Evolutionary conservation across 1,139 yeast genomes (phyloP), one percentile per base, ranked within the genome.

Genomic region (Yamadazyma diospyri): DNA sequence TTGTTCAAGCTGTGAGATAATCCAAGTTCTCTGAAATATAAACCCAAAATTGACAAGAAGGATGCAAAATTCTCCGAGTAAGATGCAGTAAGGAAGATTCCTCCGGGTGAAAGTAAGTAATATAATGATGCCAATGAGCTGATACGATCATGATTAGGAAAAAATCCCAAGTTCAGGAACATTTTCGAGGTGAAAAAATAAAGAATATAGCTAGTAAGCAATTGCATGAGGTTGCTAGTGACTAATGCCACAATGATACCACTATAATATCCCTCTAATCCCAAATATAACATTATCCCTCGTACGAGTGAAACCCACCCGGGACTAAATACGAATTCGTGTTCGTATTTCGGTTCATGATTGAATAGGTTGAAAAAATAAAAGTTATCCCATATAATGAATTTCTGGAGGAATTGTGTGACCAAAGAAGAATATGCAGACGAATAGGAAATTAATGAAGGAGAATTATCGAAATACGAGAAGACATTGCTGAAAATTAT

Each of bases 261-360:
- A 48, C 78, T 78, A 34, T 76, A 61, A 36, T 58, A 57, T 33
- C 55, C 51, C 4, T 47, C 48, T 5, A 43, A 29, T 6, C 46
- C 49, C 2, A 45, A 4, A 1, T 56, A 53, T 1, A 17, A 15
- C n/a, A 27, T 30, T 3, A 50, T 15, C 21, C 29, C 37, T 29
- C 59, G 55, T 15, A 86, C 57, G 3, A 78, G 37, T 27, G 72
- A 50, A 63, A 83, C 71, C 94, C 96, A 88, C 4, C 77, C 55
- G 5, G 86, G 83, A 25, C 95, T 81, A 54, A 87, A 92, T 6
- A 94, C 97, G 71, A 78, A 84, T 58, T 87, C 94, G 54, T 92
- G 96, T 54, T 92, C 97, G 55, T 69, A 88, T 23, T 56, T 53
- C 18, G 71, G 59, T 0, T 71, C 77, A 17, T 73, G 58, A 13